Base-by-base conservation (phyloP, 441 rosid genomes). In the Croton laevigatus region DNA sequence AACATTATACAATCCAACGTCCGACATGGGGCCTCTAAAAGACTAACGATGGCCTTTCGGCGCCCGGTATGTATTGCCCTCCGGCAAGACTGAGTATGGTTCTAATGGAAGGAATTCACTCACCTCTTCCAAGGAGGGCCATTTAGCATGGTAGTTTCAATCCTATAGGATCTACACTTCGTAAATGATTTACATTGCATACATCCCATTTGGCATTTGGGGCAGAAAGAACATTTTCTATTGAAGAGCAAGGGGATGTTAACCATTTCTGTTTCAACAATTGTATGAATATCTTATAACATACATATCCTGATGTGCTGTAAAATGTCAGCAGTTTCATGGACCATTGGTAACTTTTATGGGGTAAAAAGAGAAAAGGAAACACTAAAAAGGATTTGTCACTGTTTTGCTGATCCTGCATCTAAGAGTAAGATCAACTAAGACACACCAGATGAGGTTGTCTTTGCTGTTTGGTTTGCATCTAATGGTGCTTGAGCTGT, bases 361-460 rank as follows among this genome's bases (percentile, higher is more conserved):
- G 73, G 72, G 4, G 65, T 51, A 45, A 59, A 65, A 57, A 8
- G 36, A 44, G 8, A 27, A 5, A 3, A 10, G 20, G 27, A 0
- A 7, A 37, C 32, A 20, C 14, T 20, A 12, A 58, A 46, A 45
- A 54, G 32, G 59, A 51, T 32, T 64, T 55, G 64, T 32, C 51
- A 22, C 66, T 14, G 19, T 62, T 65, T 68, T 66, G 16, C 70
- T 75, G 62, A 45, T 62, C 71, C 48, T 62, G 62, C 48, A 66
- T 66, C 54, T 48, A 66, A 59, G 65, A 14, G 13, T 57, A 62
- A 70, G 66, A 69, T 69, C 36, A 70, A 37, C 78, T 77, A 86
- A 46, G 81, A 78, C 73, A 81, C 75, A 13, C 80, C 73, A 6
- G 83, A 79, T 2, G 84, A 80, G 36, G 85, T 63, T 71, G 73